Conservation (phyloP, 2,329 filamentous ascomycete species). For the Apiospora saccharicola region DNA sequence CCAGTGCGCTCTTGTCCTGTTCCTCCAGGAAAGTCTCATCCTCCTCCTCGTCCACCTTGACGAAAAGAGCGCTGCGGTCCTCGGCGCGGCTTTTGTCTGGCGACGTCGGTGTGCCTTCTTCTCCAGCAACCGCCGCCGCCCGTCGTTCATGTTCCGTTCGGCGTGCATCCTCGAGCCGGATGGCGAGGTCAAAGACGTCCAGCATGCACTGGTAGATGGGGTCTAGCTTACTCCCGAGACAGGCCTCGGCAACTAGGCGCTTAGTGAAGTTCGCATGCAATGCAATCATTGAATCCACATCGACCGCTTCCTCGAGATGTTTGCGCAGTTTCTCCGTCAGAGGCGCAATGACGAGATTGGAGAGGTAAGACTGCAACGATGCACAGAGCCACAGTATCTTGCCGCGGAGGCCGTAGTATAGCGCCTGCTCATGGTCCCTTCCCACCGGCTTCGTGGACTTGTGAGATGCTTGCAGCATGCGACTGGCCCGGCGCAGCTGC, state of each 20-base stretch:
- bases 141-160: constrained; percentile 45
- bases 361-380: constrained; percentile 77
- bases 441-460: constrained; percentile 54
- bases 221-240: constrained; percentile 72
- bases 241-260: constrained; percentile 70
- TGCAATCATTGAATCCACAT: constrained; percentile 82
- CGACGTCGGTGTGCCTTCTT: neutral
- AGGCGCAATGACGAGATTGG: constrained; percentile 73
- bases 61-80: constrained; percentile 32
- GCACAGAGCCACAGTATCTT: constrained; percentile 81
- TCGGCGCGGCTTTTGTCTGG: neutral
- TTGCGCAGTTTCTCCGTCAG: constrained; percentile 63
- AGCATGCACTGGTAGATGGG: constrained; percentile 77
- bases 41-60: constrained; percentile 40
- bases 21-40: constrained; percentile 42
- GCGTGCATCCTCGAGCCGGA: constrained; percentile 71
- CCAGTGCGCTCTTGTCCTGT: constrained; percentile 38
- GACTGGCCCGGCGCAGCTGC: constrained; percentile 76
- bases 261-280: constrained; percentile 71
- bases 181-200: constrained; percentile 77
- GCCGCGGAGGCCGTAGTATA: constrained; percentile 69
- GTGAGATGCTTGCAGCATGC: constrained; percentile 66
- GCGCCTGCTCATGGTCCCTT: constrained; percentile 48
- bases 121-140: constrained; percentile 44
- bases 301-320: constrained; percentile 66